Percentiles rank a stretch among this genome's conserved stretches.
Conservation (phyloP, 2,329 filamentous ascomycete species). For the Tolypocladium amazonense region DNA sequence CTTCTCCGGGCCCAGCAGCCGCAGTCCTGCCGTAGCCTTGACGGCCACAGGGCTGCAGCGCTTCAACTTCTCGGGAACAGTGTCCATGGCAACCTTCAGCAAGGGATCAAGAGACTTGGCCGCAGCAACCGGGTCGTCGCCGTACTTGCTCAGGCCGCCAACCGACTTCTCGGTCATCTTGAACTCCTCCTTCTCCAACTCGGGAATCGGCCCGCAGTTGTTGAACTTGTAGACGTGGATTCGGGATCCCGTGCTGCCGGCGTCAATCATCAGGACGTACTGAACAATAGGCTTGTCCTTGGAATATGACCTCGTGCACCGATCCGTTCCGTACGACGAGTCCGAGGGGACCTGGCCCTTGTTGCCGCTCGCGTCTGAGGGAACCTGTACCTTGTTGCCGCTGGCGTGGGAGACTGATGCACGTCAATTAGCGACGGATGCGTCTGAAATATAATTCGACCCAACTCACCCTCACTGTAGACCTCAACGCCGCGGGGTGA, state of each 20-base stretch:
- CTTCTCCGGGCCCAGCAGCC: constrained; percentile 72
- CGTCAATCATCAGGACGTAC: constrained; percentile 98
- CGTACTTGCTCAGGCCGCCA: constrained; percentile 80
- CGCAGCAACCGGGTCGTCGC: constrained; percentile 73
- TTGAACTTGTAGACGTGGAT: constrained; percentile 99
- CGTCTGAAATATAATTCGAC: neutral
- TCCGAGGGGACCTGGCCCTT: constrained; percentile 47
- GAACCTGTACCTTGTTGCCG: constrained; percentile 35
- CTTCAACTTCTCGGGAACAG: constrained; percentile 80
- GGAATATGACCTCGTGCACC: constrained; percentile 75
- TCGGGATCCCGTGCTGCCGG: constrained; percentile 91
- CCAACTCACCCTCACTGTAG: constrained; percentile 31
- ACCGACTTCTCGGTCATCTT: constrained; percentile 83
- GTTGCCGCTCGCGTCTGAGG: constrained; percentile 31
- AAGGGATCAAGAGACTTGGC: constrained; percentile 83
- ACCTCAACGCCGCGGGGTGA: constrained; percentile 48
- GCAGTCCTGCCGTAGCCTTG: constrained; percentile 90
- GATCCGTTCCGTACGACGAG: constrained; percentile 54
- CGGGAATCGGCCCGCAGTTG: constrained; percentile 92
- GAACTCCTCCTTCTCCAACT: constrained; percentile 87
- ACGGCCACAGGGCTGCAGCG: constrained; percentile 92
- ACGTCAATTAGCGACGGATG: neutral
- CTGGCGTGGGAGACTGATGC: constrained; percentile 12
- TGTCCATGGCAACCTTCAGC: constrained; percentile 74
- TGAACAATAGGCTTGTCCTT: constrained; percentile 89